Base-by-base conservation (phyloP, 352 stramenopile genomes). In the Nannochloropsis limnetica region DNA sequence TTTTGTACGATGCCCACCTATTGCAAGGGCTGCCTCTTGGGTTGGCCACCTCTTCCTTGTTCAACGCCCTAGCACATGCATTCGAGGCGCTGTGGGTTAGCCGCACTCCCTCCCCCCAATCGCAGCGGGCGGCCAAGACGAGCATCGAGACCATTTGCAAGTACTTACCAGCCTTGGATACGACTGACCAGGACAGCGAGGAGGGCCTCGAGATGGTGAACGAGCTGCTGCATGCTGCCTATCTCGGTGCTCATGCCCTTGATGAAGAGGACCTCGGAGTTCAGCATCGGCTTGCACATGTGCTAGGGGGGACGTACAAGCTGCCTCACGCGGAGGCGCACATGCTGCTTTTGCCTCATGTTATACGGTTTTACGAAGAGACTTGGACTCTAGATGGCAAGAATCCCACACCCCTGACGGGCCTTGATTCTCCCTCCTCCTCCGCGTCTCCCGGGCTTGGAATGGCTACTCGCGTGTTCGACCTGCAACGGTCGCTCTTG, bases 321-420 rank as follows among this genome's bases (percentile, higher is more conserved):
- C 11, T 74, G 61, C 61, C 61, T 25, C 61, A 74, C 61, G 61
- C 61, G 15, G n/a, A 74, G 61, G 11, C 61, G 15, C 61, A 74
- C n/a, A 74, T 74, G 61, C 61, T 74, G 61, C 61, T 74, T 74
- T 74, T 74, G n/a, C 61, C 61, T 8, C 61, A 74, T 29, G 61
- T 74, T 8, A 25, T 74, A 2, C 61, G 20, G 8, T 74, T 74
- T 1, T 74, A 74, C 61, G 61, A 74, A 29, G 61, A 74, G 4
- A 29, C 61, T 29, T 74, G 61, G 61, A 20, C 61, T 22, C 9
- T 1, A 23, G 61, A 6, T 27, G 61, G 61, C 61, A 29, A 74
- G 61, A 74, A 74, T 25, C 15, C 61, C 11, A 74, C 61, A 14
- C 61, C 61, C 61, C 25, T 74, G 61, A 74, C 3, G 3, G n/a